phyloP scores from a whole-genome alignment of 495 filamentous ascomycete genomes.

The Arthonia radiata region DNA sequence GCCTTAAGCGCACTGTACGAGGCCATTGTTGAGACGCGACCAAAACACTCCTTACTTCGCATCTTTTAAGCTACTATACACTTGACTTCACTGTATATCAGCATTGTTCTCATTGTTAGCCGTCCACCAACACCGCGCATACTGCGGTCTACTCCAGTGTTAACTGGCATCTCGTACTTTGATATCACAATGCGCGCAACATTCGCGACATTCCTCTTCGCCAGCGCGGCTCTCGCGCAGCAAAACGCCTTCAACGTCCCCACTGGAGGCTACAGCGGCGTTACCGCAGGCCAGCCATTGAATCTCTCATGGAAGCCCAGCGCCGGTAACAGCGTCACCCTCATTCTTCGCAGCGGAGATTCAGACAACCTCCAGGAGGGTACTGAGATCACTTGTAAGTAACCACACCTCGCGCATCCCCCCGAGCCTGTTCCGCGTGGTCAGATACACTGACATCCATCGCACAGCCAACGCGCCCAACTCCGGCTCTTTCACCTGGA shows the following conservation, averaged over 20 bases:
- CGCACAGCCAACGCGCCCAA: slow-evolving; percentile 25
- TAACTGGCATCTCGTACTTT: no score
- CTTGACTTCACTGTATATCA: no score
- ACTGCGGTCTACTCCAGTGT: no score
- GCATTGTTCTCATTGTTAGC: no score
- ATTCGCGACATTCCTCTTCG: no score
- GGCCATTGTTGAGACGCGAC: no score
- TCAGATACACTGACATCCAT: neutral
- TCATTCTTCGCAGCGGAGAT: slow-evolving; percentile 27
- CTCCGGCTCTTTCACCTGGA: slow-evolving; percentile 32
- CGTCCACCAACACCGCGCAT: no score
- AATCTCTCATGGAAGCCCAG: slow-evolving; percentile 30
- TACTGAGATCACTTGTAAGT: slow-evolving; percentile 28
- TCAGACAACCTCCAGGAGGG: slow-evolving; percentile 20
- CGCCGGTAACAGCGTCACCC: slow-evolving; percentile 24
- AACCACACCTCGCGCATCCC: neutral
- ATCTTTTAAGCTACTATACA: no score
- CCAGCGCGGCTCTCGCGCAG: no score
- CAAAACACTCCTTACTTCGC: no score
- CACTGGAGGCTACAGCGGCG: slow-evolving; percentile 15
- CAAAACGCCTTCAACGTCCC: slow-evolving; percentile 36
- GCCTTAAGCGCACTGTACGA: no score
- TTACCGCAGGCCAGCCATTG: slow-evolving; percentile 24
- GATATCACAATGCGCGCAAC: no score
- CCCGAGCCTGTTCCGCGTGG: slow-evolving; percentile 1